A percentile compares a stretch with the other conserved stretches of the same genome.
Evolutionary conservation across 805 yeast species (phyloP).

Genomic region (Ogataea pilisensis): DNA sequence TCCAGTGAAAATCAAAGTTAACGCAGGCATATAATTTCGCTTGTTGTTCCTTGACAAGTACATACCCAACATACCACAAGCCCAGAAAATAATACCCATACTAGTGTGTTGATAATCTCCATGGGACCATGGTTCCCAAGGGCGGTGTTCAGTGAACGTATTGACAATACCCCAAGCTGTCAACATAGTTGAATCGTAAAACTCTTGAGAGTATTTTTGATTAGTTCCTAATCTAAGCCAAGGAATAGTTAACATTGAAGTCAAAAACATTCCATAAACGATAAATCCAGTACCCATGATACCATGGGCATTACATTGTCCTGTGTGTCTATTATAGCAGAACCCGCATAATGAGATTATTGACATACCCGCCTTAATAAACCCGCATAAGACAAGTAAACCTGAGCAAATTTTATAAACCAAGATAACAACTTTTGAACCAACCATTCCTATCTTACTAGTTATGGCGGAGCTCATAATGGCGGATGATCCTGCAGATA

Average conservation of each 20-base stretch:
- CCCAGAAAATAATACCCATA: slow-evolving; percentile 97
- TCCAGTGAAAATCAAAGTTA: slow-evolving; percentile 83
- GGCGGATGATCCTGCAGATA: slow-evolving; percentile 48
- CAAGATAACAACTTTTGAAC: slow-evolving; percentile 31
- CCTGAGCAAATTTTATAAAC: slow-evolving; percentile 46
- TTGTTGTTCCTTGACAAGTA: slow-evolving; percentile 64
- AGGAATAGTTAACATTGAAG: slow-evolving; percentile 65
- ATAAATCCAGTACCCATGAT: slow-evolving; percentile 93
- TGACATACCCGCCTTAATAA: slow-evolving; percentile 78
- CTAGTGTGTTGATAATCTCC: slow-evolving; percentile 95
- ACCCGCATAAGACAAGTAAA: slow-evolving; percentile 52
- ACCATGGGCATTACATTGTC: slow-evolving; percentile 96
- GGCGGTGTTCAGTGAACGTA: slow-evolving; percentile 91
- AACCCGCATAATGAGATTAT: slow-evolving; percentile 84
- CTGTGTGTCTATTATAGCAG: slow-evolving; percentile 78
- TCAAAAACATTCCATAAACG: slow-evolving; percentile 68
- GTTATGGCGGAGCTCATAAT: slow-evolving; percentile 29
- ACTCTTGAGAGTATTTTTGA: slow-evolving; percentile 66
- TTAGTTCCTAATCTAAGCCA: slow-evolving; percentile 58
- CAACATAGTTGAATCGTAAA: slow-evolving; percentile 76
- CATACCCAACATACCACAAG: slow-evolving; percentile 85
- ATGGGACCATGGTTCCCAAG: slow-evolving; percentile 89
- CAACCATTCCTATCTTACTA: slow-evolving; percentile 34
- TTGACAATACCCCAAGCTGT: slow-evolving; percentile 89
- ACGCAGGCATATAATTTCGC: slow-evolving; percentile 75